Conservation (phyloP, 257 asterid species). For the Solanum ossicruentum region DNA sequence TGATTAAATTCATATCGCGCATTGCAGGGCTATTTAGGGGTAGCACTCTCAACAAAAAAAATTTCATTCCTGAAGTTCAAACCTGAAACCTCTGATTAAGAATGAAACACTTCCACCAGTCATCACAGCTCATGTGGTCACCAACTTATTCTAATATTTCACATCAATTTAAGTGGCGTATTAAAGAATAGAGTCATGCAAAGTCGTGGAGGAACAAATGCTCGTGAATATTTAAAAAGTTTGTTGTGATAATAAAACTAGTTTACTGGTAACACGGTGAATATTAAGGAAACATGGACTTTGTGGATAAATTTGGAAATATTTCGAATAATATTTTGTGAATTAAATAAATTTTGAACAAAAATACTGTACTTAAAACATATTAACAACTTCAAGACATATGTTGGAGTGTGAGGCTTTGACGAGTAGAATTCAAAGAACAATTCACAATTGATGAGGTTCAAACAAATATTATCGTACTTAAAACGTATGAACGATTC, state of each 20-base stretch:
- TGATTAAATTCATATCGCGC: no score
- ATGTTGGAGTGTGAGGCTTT: neutral
- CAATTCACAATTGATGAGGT: no score
- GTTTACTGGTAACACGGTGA: no score
- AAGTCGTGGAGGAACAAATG: neutral
- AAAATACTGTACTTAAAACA: no score
- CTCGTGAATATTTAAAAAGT: neutral
- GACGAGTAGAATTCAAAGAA: neutral
- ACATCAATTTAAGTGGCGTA: neutral
- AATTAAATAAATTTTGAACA: no score
- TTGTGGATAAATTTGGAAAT: neutral
- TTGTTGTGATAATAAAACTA: neutral
- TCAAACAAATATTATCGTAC: no score
- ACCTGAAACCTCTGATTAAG: no score
- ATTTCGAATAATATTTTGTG: no score
- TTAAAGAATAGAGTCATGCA: neutral
- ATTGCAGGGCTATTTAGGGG: accelerated
- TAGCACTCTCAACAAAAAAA: no score
- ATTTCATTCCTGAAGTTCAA: accelerated
- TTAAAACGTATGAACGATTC: neutral
- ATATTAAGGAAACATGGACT: neutral
- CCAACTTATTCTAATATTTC: neutral
- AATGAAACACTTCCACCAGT: no score
- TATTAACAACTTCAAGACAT: neutral
- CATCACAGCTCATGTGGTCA: neutral